These are phyloP conservation scores for Cyberlindnera maclurae DNA, from an alignment of 805 yeast genomes.

Conservation along the genomic window DNA sequence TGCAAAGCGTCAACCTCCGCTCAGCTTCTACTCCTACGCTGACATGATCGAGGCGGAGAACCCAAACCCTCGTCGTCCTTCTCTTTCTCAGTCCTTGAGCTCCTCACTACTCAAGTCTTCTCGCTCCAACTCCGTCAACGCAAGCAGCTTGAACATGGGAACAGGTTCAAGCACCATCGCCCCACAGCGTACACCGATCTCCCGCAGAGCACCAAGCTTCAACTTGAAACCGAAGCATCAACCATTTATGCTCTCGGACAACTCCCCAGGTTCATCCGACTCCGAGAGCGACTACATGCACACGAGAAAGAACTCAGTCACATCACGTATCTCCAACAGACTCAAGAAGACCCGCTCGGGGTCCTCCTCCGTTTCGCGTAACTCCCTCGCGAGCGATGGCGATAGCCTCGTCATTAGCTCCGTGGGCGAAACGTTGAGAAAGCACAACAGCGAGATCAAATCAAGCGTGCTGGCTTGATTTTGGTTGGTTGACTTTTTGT, in stretches of 20 bases:
- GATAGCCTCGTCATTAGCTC: conserved; percentile 25
- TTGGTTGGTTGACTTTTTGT: not conserved
- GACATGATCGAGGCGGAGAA: conserved; percentile 71
- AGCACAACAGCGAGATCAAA: conserved; percentile 24
- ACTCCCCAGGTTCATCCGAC: conserved; percentile 24
- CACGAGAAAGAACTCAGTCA: conserved; percentile 11
- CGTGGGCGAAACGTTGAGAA: conserved; percentile 29
- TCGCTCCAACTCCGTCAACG: conserved; percentile 12
- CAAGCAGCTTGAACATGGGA: conserved; percentile 1
- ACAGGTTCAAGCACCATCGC: conserved; percentile 11
- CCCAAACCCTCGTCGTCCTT: conserved; percentile 51
- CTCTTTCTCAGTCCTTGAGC: conserved; percentile 37
- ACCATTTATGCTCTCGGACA: conserved; percentile 23
- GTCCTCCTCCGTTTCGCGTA: conserved; percentile 3
- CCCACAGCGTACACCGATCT: conserved; percentile 19
- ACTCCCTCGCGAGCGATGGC: conserved; percentile 16
- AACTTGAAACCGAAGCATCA: conserved; percentile 16
- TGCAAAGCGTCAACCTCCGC: conserved; percentile 16
- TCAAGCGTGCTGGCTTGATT: conserved; percentile 7
- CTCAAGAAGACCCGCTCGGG: conserved; percentile 7
- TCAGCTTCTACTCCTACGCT: conserved; percentile 67
- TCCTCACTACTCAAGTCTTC: conserved; percentile 23
- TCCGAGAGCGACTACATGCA: conserved; percentile 20
- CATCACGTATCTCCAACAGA: conserved; percentile 11
- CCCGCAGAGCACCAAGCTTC: conserved; percentile 20